Evolutionary conservation across 768 basidiomycete species (phyloP).

Genomic region (Lentinula raphanica): DNA sequence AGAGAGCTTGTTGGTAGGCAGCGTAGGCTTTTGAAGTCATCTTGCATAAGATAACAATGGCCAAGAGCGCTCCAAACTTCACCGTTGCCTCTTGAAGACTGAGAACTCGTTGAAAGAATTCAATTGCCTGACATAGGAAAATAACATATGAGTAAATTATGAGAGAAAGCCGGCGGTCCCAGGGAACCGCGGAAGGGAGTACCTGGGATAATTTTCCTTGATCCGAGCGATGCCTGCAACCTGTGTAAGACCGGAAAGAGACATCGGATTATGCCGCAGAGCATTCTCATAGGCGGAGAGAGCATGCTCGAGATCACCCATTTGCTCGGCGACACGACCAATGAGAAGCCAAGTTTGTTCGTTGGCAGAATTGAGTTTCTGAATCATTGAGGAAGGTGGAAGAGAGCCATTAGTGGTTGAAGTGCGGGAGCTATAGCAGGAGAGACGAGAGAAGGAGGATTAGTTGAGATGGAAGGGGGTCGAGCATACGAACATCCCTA

Average conservation of each 20-base stretch:
- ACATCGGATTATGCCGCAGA: slow-evolving; percentile 90
- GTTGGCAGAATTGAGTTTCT: slow-evolving; percentile 80
- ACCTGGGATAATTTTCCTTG: slow-evolving; percentile 96
- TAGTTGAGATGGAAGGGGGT: slow-evolving; percentile 35
- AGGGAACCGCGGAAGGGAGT: slow-evolving; percentile 23
- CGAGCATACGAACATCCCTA: slow-evolving; percentile 61
- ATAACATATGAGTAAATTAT: slow-evolving; percentile 22
- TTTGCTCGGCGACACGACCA: slow-evolving; percentile 94
- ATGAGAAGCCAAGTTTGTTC: slow-evolving; percentile 95
- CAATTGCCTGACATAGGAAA: slow-evolving; percentile 68
- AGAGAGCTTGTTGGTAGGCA: slow-evolving; percentile 97
- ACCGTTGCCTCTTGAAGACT: slow-evolving; percentile 91
- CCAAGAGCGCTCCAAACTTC: slow-evolving; percentile 98
- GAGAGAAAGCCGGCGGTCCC: slow-evolving; percentile 23
- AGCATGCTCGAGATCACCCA: slow-evolving; percentile 91
- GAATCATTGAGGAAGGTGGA: slow-evolving; percentile 45
- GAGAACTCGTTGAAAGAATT: slow-evolving; percentile 93
- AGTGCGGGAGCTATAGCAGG: background rate
- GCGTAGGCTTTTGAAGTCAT: slow-evolving; percentile 96
- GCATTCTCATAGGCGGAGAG: slow-evolving; percentile 92
- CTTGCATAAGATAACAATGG: slow-evolving; percentile 98
- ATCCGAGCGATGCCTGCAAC: slow-evolving; percentile 95
- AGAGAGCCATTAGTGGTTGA: slow-evolving; percentile 19
- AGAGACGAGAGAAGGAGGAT: slow-evolving; percentile 16
- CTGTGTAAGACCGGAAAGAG: slow-evolving; percentile 84